Base-by-base conservation (phyloP, 2,329 filamentous ascomycete genomes). In the Ramularia endophylla region DNA sequence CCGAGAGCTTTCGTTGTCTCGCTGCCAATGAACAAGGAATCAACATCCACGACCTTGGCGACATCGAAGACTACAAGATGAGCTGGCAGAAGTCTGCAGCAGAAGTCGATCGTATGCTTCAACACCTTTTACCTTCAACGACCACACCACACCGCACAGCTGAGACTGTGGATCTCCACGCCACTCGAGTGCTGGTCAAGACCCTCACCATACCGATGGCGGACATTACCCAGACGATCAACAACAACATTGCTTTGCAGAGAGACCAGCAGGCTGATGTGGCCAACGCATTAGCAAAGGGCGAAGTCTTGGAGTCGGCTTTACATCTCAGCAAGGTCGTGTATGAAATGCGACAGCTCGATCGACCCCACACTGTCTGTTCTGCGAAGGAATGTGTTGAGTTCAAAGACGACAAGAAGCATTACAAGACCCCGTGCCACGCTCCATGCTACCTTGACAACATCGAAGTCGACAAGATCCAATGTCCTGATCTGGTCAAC, bases 1-100 rank as follows among this genome's bases (percentile, higher is more conserved):
- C 66, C 1, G 66, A 70, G 50, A 64, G 62, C 27, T 70, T 43
- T 16, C 64, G 66, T 4, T 70, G 58, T 35, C 54, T 71, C 0
- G 66, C 66, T 2, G 65, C 66, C 1, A 44, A 45, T 27, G 65
- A 65, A 43, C 48, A 62, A 8, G 57, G 48, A 11, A 31, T 61
- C 13, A 38, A 48, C 7, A 57, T 68, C 52, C 48, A 43, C 5
- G 53, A 65, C 37, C 46, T 58, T 29, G 54, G 36, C 9, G 36
- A 38, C 27, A 38, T 38, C 15, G 19, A 62, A 7, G 65, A 67
- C 34, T 59, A 56, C 33, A 44, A 47, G 2, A 54, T 58, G 6
- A 66, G 64, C 46, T 69, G 67, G 66, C 29, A 32, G 29, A 32
- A 32, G n/a, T 32, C 29, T n/a, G 29, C 29, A 7, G 29, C 13